Evolutionary conservation across 192 early-diverging fungal genomes (phyloP), one percentile per base, ranked within the genome.

Genomic region (Dissophora ornata): DNA sequence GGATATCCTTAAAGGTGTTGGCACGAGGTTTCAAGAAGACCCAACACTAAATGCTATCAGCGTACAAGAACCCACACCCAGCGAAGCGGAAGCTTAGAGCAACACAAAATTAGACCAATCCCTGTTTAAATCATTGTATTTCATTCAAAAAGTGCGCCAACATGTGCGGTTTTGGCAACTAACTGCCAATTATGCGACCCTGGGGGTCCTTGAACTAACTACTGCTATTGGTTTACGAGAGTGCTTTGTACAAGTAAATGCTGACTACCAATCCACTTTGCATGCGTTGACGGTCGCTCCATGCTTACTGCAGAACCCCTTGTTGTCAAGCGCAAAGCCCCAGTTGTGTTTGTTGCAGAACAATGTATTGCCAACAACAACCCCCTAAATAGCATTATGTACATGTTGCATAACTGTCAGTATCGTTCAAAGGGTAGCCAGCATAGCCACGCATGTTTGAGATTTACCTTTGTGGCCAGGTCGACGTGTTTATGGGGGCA

Each of bases 301-400:
- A 33, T 73, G 61, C 47, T 67, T 67, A 33, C 68, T 54, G 33
- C 82, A 83, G 40, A 69, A 74, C 2, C 82, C 82, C 1, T 62
- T 71, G 41, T 69, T 62, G 13, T 83, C 82, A 21, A 85, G 45
- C 15, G 80, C 38, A 65, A 74, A 80, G 0, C 53, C 50, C 79
- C 75, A 85, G 41, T 83, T 81, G 55, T 87, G 86, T 41, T 82
- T 83, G 49, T 82, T 67, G 34, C 85, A 87, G 45, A 83, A 50
- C 19, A 87, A 36, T 22, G 74, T 83, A 24, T 81, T 79, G 10
- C 85, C 85, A 25, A 87, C 48, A 13, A 87, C 80, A n/a, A 81
- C 70, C 10, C 85, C 83, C 83, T 82, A 79, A 21, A 30, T 32
- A 30, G 36, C n/a, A n/a, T n/a, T n/a, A n/a, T n/a, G n/a, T n/a